Base-by-base conservation (phyloP, 2,329 filamentous ascomycete genomes). In the Colletotrichum tamarilloi region DNA sequence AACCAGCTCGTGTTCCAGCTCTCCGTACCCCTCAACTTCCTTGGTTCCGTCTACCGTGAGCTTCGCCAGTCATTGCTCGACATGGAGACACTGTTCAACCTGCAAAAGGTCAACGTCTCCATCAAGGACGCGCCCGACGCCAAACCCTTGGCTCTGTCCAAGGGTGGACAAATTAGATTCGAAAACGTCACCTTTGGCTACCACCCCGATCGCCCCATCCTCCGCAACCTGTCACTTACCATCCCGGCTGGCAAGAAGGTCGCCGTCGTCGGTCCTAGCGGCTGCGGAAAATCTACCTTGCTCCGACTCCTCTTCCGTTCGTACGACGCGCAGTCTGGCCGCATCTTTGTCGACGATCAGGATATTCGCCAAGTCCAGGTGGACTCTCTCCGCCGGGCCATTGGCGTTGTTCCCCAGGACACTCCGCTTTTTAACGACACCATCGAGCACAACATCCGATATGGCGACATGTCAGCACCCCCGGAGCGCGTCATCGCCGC, bases 1-100 rank as follows among this genome's bases (percentile, higher is more conserved):
- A 99, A 99, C 82, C 97, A 98, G 86, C 92, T 99, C 22, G 95
- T 99, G 72, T 99, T 99, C 84, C 97, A 99, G 84, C 92, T 99
- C 6, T 98, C 95, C 0, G 95, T 99, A 4, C 97, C 97, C 0
- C 89, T 99, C 73, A 99, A 99, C 87, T 99, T 99, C 83, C 87
- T 99, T 4, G 97, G 97, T n/a, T 97, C 95, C 16, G 96, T 99
- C 14, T 99, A 99, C 82, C 93, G 97, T 77, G 97, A 99, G 84
- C 89, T 99, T 67, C 90, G 97, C 68, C 97, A 99, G 84, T 98
- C 95, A 26, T 87, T 99, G 57, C 87, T 99, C 42, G 97, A 99
- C 81, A 99, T 99, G 97, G 97, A 98, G 84, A 98, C 97, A 0
- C 89, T 99, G 6, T 99, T 99, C 87, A 98, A 94, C 81, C 88